Base-by-base conservation (phyloP, 202 grass and related monocot genomes). In the Miscanthus sacchariflorus region DNA sequence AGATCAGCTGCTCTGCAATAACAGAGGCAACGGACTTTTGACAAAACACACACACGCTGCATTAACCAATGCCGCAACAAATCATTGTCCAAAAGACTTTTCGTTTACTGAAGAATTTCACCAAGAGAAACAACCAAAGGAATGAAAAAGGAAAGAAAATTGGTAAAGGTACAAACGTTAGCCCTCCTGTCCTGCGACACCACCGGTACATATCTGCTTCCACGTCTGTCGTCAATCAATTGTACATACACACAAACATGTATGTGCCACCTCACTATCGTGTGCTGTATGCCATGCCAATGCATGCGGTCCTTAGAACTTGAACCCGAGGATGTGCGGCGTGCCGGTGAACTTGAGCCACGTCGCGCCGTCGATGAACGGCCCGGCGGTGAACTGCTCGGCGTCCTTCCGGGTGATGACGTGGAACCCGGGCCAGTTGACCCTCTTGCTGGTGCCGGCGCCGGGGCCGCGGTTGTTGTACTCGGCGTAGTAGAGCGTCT, bases 401-500 rank as follows among this genome's bases (percentile, higher is more conserved):
- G 95, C 90, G 74, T 97, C 92, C 49, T 91, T 61, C 69, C 13
- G 13, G 40, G 63, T 78, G 80, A 97, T 97, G 90, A 97, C 89
- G 52, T 86, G 95, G 89, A 91, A 97, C 0, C 95, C 95, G 0
- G 86, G 88, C 95, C 95, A 97, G 21, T 25, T 97, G 10, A 97
- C 95, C 64, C 95, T 89, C 81, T 74, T 76, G 90, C 88, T 97
- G 74, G 95, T 97, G 72, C 87, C 90, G 43, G 95, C 92, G 11
- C 90, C 95, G 9, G 95, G 95, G 1, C 95, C 95, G 12, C 88
- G 84, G 88, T 97, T 97, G 80, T 68, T 89, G 91, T 91, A 97
- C 90, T 97, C 95, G 14, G 95, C 95, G 85, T 94, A 97, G 84
- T 91, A 97, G 81, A 97, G 89, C 50, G 95, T 93, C 80, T 93